Evolutionary conservation across 352 stramenopile species (phyloP), one percentile per base, ranked within the genome.

Genomic region (Pythium pyrilobum): DNA sequence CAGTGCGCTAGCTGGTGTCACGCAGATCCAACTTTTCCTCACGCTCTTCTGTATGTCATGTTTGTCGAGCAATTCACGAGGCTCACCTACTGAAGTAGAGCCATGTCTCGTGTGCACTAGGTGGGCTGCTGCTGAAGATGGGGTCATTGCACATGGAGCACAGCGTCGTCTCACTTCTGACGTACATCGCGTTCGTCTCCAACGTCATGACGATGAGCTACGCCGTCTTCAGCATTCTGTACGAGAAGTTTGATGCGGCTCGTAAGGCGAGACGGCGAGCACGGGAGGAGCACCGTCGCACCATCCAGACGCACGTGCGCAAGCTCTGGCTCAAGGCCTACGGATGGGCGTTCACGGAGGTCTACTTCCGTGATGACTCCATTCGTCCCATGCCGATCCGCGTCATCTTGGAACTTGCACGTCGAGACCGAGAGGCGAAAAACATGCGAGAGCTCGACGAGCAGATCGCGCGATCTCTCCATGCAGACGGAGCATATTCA

Each of bases 1-100:
- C 38, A 89, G 74, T 48, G 67, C 74, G 8, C 74, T 91, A 13
- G 71, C 80, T 13, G 66, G 75, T 8, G 55, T 85, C 38, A 80
- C 71, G 20, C 72, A 91, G 29, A 86, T 91, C 52, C 75, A 91
- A 56, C 66, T 91, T 33, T 91, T 89, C 59, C 58, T 89, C 64
- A 87, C 77, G 18, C 60, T 91, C 6, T 91, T 91, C 32, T 87
- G 80, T 90, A 64, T 43, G 73, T 69, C 24, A 23, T 41, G 43
- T 23, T 8, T 52, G 2, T 34, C 16, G 25, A 5, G 16, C 18
- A 11, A 4, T 25, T 37, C n/a, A n/a, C n/a, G n/a, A n/a, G n/a
- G n/a, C n/a, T n/a, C n/a, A n/a, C n/a, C n/a, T n/a, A n/a, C n/a
- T n/a, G n/a, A n/a, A n/a, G n/a, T n/a, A n/a, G n/a, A n/a, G n/a